These are phyloP conservation scores for Jackrogersella minutella DNA, from an alignment of 495 filamentous ascomycete genomes.

Conservation along the genomic window DNA sequence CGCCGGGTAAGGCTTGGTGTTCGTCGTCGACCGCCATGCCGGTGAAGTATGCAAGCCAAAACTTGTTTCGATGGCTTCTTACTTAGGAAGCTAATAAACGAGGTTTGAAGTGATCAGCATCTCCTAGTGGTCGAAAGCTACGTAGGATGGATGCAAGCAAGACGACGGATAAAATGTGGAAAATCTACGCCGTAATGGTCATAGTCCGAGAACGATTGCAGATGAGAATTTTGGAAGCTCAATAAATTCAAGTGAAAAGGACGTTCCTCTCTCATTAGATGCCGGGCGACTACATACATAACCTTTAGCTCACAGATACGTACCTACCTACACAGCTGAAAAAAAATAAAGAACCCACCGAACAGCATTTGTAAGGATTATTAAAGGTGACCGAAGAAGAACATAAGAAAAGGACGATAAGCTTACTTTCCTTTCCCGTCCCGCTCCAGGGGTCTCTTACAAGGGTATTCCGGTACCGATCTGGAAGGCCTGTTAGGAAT, in stretches of 20 bases:
- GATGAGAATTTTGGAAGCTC: neutral
- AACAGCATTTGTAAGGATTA: slow-evolving; percentile 14
- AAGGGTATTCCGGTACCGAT: slow-evolving; percentile 12
- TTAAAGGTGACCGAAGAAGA: neutral
- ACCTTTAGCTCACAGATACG: neutral
- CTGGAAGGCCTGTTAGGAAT: neutral
- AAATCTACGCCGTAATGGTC: neutral
- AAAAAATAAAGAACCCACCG: too few species aligned
- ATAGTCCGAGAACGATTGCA: neutral
- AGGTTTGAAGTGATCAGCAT: neutral
- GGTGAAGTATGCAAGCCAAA: neutral
- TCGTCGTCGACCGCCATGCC: slow-evolving; percentile 10
- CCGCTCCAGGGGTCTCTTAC: neutral
- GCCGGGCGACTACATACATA: neutral
- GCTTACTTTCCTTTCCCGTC: slow-evolving; percentile 4
- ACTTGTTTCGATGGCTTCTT: neutral
- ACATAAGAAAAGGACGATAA: neutral
- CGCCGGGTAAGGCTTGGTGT: neutral
- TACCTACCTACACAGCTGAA: neutral
- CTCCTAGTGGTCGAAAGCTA: neutral
- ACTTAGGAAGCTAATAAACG: neutral
- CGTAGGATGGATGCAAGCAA: neutral
- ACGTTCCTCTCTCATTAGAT: neutral
- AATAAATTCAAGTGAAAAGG: neutral
- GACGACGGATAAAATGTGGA: too few species aligned